These are phyloP conservation scores for Xylaria curta DNA, from an alignment of 495 filamentous ascomycete species.

Conservation along the genomic window DNA sequence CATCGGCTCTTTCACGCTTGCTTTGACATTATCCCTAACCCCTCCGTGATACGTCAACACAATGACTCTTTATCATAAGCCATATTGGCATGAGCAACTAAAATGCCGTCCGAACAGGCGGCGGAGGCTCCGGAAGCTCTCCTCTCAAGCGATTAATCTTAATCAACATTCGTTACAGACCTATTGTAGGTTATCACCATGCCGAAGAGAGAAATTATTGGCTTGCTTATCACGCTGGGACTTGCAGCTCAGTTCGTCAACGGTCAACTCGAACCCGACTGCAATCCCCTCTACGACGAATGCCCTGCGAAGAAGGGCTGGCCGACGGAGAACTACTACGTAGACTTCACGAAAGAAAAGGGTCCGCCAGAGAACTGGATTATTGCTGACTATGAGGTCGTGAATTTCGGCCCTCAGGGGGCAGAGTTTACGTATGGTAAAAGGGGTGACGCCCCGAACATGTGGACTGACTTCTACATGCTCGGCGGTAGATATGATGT, in stretches of 20 bases:
- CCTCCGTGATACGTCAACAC: slow-evolving; percentile 25
- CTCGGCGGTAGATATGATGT: slow-evolving; percentile 80
- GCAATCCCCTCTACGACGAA: slow-evolving; percentile 36
- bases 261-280: slow-evolving; percentile 40
- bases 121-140: not conserved
- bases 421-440: slow-evolving; percentile 77
- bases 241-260: slow-evolving; percentile 32
- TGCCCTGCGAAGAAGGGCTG: slow-evolving; percentile 39
- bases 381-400: slow-evolving; percentile 40
- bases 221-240: slow-evolving; percentile 36
- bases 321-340: slow-evolving; percentile 34
- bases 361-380: slow-evolving; percentile 32
- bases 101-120: slow-evolving; percentile 9
- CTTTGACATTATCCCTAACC: slow-evolving; percentile 39
- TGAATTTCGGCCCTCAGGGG: slow-evolving; percentile 61
- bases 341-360: slow-evolving; percentile 41
- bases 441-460: slow-evolving; percentile 76
- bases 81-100: slow-evolving; percentile 32
- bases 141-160: slow-evolving; percentile 24
- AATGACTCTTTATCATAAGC: slow-evolving; percentile 41
- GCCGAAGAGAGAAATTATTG: slow-evolving; percentile 34
- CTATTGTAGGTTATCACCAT: slow-evolving; percentile 29
- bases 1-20: slow-evolving; percentile 31
- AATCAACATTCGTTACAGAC: slow-evolving; percentile 30
- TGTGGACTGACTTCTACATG: slow-evolving; percentile 73